Evolutionary conservation across 495 filamentous ascomycete genomes (phyloP).

Genomic region (Penicillium manginii): DNA sequence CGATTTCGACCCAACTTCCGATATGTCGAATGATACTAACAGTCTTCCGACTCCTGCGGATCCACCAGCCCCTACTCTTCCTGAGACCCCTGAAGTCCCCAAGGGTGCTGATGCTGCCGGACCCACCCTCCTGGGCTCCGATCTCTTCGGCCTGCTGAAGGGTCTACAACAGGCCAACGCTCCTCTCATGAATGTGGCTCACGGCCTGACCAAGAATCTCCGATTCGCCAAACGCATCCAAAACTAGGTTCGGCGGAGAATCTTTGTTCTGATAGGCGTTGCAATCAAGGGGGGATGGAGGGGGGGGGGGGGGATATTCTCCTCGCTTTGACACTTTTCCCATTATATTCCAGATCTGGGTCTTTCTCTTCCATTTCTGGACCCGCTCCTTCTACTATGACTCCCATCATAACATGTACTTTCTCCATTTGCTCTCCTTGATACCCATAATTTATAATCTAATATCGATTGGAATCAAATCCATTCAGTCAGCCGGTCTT

Average conservation of each 20-base stretch:
- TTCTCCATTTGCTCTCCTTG: constrained; percentile 10
- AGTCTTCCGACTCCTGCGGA: too few relatives aligned
- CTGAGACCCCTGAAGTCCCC: too few relatives aligned
- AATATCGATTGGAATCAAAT: neutral
- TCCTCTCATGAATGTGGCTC: constrained; percentile 6
- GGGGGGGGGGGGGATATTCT: neutral
- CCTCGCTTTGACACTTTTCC: neutral
- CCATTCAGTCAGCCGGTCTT: neutral
- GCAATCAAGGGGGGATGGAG: neutral
- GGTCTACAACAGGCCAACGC: constrained; percentile 25
- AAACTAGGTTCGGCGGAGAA: neutral
- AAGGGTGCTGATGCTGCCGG: neutral
- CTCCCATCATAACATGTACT: constrained; percentile 14
- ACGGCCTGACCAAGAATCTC: constrained; percentile 19
- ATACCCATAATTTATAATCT: constrained; percentile 29
- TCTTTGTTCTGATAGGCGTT: neutral
- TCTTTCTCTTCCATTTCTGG: neutral
- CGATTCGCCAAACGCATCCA: constrained; percentile 21
- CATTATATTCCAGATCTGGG: neutral
- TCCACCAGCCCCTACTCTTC: too few relatives aligned
- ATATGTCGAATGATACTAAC: too few relatives aligned
- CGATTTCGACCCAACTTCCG: neutral
- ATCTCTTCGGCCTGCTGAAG: constrained; percentile 25
- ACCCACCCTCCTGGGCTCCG: constrained; percentile 11
- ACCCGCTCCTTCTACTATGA: constrained; percentile 1